A percentile compares a stretch with the other conserved stretches of the same genome.
Conservation (phyloP, 78 protist species). For the Polysphondylium violaceum region DNA sequence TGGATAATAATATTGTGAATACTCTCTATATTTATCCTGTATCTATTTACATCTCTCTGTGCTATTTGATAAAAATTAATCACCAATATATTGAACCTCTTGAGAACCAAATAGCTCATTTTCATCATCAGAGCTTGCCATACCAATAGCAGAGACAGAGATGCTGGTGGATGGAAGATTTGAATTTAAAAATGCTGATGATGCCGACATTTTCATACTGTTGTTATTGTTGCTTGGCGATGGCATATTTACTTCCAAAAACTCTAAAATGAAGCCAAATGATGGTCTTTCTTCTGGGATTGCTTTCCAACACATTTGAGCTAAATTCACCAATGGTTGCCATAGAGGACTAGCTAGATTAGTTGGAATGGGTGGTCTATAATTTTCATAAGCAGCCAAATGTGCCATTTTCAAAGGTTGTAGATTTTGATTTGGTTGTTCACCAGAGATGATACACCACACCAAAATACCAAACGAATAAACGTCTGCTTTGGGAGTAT, state of each 20-base stretch:
- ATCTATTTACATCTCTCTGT: no score
- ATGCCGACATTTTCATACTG: not conserved
- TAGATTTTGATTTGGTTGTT: conserved; percentile 46
- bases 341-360: conserved; percentile 11
- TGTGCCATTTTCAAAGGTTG: conserved; percentile 77
- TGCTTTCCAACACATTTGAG: conserved; percentile 67
- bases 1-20: no score
- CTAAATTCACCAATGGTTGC: conserved; percentile 21
- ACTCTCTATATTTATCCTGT: no score
- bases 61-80: no score
- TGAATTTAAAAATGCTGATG: no score
- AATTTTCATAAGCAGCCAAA: conserved; percentile 66
- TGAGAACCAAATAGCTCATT: no score
- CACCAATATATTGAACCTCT: no score
- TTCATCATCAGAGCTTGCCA: no score
- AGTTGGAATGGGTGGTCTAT: conserved; percentile 59
- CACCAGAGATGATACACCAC: conserved; percentile 67
- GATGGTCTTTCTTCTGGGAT: conserved; percentile 67
- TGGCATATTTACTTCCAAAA: conserved; percentile 54
- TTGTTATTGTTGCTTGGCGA: not conserved
- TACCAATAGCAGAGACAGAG: no score
- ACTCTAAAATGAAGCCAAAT: conserved; percentile 54
- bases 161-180: no score
- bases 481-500: conserved; percentile 80
- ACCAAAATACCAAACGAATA: conserved; percentile 65